Evolutionary conservation across 495 filamentous ascomycete genomes (phyloP), one percentile per base, ranked within the genome.

Genomic region (Penicillium ucsense): DNA sequence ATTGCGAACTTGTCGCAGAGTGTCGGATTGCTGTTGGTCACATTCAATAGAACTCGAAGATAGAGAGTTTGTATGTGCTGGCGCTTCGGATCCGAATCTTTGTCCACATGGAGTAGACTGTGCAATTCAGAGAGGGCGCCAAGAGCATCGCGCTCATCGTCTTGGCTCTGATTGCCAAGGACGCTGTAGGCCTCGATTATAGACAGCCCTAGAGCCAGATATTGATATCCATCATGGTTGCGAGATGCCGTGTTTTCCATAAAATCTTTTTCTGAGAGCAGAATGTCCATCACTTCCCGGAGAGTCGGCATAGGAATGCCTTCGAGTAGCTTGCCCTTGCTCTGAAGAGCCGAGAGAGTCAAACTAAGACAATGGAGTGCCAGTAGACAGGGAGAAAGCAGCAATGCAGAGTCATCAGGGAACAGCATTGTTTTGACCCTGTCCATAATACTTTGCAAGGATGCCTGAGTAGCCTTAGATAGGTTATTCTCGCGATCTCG

Each of bases 31-130:
- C 86, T 87, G 66, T 96, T 95, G 10, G 89, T 92, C 10, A 91
- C 68, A 64, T 96, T 96, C 53, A 96, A 72, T 39, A 83, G 77
- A 29, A 97, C 79, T 46, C 87, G 81, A 41, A 94, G 70, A 43
- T 67, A 72, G 6, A 69, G 57, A 7, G 48, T 50, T 34, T 59
- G 47, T 29, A 69, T 53, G 31, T 55, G 49, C 28, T 54, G 50
- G 34, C 41, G 48, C 29, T 43, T 50, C 10, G 51, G 31, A 43
- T 51, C 49, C 5, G 31, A 35, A 5, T 53, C 34, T 4, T 40
- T 27, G 6, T 53, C 50, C 4, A 46, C 38, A 9, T 42, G 34
- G 35, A 74, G 53, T 37, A 74, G 48, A 12, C 51, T 38, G 48
- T 64, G 57, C 8, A 66, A 53, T 20, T 38, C 53, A 7, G 61